Percentiles rank a stretch among this genome's conserved stretches.
phyloP scores from a whole-genome alignment of 2,329 filamentous ascomycete genomes.

The Aspergillus ustus region DNA sequence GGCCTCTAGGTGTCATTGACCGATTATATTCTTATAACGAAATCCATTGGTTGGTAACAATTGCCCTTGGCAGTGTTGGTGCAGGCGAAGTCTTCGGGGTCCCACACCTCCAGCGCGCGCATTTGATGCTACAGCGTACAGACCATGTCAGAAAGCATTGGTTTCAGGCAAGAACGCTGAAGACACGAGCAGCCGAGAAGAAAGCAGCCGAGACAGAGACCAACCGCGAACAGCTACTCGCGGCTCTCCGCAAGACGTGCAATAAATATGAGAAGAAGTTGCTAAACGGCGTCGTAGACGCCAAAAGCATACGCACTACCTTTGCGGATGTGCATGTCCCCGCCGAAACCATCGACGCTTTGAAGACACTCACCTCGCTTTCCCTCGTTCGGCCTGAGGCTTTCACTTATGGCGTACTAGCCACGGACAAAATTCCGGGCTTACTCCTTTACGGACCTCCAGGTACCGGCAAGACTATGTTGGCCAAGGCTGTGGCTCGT shows the following conservation, averaged over 20 bases:
- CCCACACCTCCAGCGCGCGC: conserved; percentile 42
- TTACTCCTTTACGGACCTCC: conserved; percentile 87
- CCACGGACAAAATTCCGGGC: conserved; percentile 87
- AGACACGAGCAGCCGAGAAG: conserved; percentile 38
- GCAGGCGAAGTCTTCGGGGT: conserved; percentile 46
- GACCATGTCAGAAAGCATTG: conserved; percentile 44
- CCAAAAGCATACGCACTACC: conserved; percentile 79
- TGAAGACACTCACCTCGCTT: conserved; percentile 86
- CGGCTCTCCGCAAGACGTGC: conserved; percentile 59
- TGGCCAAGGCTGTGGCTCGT: conserved; percentile 68
- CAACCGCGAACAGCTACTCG: conserved; percentile 49
- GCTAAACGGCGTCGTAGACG: conserved; percentile 78
- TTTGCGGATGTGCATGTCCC: conserved; percentile 87
- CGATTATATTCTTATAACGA: conserved; percentile 64
- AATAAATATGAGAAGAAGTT: conserved; percentile 83
- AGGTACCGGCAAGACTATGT: conserved; percentile 65
- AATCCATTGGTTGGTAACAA: conserved; percentile 63
- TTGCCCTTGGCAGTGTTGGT: conserved; percentile 56
- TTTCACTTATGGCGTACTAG: conserved; percentile 93
- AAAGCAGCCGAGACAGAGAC: conserved; percentile 37
- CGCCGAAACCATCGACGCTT: conserved; percentile 78
- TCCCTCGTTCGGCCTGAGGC: conserved; percentile 87
- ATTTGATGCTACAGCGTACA: conserved; percentile 48
- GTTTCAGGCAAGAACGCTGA: conserved; percentile 40
- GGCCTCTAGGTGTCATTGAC: conserved; percentile 49